These are phyloP conservation scores for Neurospora sp. DNA, from an alignment of 495 filamentous ascomycete genomes.

Conservation along the genomic window DNA sequence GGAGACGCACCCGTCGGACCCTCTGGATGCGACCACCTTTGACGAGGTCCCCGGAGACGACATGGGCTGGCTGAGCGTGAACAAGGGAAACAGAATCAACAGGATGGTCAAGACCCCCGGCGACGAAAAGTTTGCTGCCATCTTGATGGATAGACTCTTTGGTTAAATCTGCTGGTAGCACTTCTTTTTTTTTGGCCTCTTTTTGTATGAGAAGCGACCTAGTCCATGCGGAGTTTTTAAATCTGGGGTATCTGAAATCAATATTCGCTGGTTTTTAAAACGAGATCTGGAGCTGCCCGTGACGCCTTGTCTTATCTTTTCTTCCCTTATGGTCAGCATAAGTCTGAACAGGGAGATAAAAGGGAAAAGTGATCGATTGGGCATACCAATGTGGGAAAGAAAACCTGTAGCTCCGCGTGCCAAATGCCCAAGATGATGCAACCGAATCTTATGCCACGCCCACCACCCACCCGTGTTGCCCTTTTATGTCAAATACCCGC, in stretches of 20 bases:
- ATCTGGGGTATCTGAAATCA: background rate
- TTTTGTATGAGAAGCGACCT: slow-evolving; percentile 12
- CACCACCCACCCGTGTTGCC: background rate
- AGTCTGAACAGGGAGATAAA: background rate
- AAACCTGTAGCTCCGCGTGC: background rate
- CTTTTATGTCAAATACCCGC: background rate
- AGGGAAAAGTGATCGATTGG: background rate
- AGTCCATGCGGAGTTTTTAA: slow-evolving; percentile 12
- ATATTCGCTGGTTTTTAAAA: background rate
- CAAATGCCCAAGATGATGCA: background rate
- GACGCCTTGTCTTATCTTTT: background rate
- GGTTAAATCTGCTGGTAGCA: slow-evolving; percentile 12
- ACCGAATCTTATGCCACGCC: background rate
- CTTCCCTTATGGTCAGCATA: slow-evolving; percentile 11
- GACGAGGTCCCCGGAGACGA: slow-evolving; percentile 45
- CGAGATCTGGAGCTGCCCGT: background rate
- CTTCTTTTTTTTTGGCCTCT: background rate
- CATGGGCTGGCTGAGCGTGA: slow-evolving; percentile 59
- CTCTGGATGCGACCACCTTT: slow-evolving; percentile 21
- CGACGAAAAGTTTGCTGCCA: slow-evolving; percentile 37
- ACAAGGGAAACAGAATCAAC: slow-evolving; percentile 66
- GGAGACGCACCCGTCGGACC: slow-evolving; percentile 23
- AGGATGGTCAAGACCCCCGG: slow-evolving; percentile 53
- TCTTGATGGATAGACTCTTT: slow-evolving; percentile 40
- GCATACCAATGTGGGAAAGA: slow-evolving; percentile 9